Evolutionary conservation across 441 rosid genomes (phyloP), one percentile per base, ranked within the genome.

Genomic region (Pelargonium cotyledonis): DNA sequence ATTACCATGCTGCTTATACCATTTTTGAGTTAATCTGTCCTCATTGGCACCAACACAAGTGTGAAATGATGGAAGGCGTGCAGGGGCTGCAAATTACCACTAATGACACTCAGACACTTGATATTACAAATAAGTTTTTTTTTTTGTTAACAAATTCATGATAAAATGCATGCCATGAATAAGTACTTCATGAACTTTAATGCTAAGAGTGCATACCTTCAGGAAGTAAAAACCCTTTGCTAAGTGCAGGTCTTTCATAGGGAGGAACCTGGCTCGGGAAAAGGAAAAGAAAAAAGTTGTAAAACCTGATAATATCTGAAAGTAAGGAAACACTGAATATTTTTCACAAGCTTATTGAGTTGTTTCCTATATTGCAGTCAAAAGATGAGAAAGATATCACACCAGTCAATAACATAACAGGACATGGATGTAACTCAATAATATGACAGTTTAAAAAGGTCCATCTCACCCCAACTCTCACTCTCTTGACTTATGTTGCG

Each of bases 181-280:
- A n/a, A n/a, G n/a, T n/a, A n/a, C n/a, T n/a, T 46, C 3, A 61
- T 19, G 26, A 35, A 67, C 14, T 62, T 26, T 47, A 71, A 55
- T 29, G 67, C 46, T 18, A 29, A 55, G 69, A 72, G 67, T 35
- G 15, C 77, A 77, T 80, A 89, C 98, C 85, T 87, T 87, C 98
- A 8, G 96, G 96, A 74, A 91, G 88, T 72, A 94, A 70, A 83
- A 78, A 94, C 23, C 96, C 96, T 84, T 94, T 94, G 87, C 97
- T 94, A 70, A 94, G 78, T 9, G 97, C 95, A 23, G 97, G 97
- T 79, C 98, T 91, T 87, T 94, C 98, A 67, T 91, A 94, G 35
- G 98, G 97, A 21, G 96, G 83, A 77, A 86, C 89, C 97, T 91
- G 87, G 55, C 55, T 47, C 55, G 15, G n/a, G n/a, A n/a, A n/a